Evolutionary conservation across 441 rosid species (phyloP).

Genomic region (Erodium texanum): DNA sequence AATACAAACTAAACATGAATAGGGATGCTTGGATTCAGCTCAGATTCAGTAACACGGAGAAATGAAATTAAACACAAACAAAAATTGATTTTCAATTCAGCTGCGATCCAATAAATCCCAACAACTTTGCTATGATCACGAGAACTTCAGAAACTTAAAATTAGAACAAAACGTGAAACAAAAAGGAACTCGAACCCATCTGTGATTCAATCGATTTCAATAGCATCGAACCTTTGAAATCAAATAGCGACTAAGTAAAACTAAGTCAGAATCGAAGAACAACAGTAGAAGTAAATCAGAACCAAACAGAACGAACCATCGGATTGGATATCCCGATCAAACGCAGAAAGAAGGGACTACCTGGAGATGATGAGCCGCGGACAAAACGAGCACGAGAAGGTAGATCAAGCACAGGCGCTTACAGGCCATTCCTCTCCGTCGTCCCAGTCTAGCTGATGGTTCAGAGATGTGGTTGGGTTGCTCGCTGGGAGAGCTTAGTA

Average conservation of each 20-base stretch:
- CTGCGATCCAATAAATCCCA: neutral
- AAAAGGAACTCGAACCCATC: neutral
- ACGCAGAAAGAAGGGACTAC: neutral
- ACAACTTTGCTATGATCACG: neutral
- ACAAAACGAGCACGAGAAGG: neutral
- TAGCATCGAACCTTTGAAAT: neutral
- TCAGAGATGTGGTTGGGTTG: neutral
- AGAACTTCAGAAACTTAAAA: neutral
- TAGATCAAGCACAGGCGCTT: neutral
- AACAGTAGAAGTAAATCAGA: neutral
- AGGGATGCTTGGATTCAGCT: neutral
- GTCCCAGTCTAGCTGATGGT: neutral
- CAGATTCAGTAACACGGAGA: neutral
- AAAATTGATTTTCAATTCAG: neutral
- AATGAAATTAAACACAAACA: too few species aligned
- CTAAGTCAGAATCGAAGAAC: neutral
- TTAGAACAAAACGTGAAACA: neutral
- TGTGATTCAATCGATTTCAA: neutral
- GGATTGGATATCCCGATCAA: neutral
- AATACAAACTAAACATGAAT: neutral
- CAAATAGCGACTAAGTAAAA: neutral
- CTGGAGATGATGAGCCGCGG: neutral
- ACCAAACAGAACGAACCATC: too few species aligned
- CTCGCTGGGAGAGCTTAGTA: neutral
- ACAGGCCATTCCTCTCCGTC: neutral